Conservation (phyloP, 2,329 filamentous ascomycete genomes). For the Esteya vermicola region DNA sequence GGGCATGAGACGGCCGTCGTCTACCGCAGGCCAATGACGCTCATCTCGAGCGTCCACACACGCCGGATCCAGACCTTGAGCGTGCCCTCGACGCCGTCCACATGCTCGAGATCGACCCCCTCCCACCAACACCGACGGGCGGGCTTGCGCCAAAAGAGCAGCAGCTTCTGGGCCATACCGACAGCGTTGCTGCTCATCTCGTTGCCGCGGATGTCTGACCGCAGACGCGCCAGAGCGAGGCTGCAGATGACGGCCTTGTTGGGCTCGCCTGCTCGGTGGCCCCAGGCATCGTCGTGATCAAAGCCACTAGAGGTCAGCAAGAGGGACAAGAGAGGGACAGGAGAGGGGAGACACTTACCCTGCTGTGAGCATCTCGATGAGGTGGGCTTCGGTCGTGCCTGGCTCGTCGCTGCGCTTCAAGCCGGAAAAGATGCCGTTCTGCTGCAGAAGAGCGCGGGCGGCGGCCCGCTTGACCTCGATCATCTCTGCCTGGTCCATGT, state of each 20-base stretch:
- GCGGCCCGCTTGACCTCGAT: conserved; percentile 90
- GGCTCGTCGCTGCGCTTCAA: conserved; percentile 89
- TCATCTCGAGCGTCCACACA: conserved; percentile 99
- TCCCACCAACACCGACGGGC: conserved; percentile 98
- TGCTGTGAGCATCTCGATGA: conserved; percentile 98
- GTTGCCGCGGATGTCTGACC: conserved; percentile 79
- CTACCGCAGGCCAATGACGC: conserved; percentile 71
- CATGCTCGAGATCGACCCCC: conserved; percentile 76
- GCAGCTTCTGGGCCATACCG: conserved; percentile 94
- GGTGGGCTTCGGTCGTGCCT: conserved; percentile 91
- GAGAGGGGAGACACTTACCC: conserved; percentile 47
- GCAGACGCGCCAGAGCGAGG: conserved; percentile 78
- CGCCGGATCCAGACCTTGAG: conserved; percentile 97
- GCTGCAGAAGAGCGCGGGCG: conserved; percentile 69
- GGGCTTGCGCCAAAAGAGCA: conserved; percentile 96
- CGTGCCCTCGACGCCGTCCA: conserved; percentile 81
- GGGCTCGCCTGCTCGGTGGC: conserved; percentile 90
- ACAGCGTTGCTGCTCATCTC: conserved; percentile 65
- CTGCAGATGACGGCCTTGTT: conserved; percentile 98
- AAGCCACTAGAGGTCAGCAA: conserved; percentile 53
- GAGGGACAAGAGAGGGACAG: background rate
- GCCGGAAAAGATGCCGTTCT: conserved; percentile 92
- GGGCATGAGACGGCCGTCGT: background rate
- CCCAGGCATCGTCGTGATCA: conserved; percentile 90
- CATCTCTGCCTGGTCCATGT: conserved; percentile 83